A percentile compares a stretch with the other conserved stretches of the same genome.
Evolutionary conservation across 2,329 filamentous ascomycete genomes (phyloP).

Genomic region (Onygena corvina): DNA sequence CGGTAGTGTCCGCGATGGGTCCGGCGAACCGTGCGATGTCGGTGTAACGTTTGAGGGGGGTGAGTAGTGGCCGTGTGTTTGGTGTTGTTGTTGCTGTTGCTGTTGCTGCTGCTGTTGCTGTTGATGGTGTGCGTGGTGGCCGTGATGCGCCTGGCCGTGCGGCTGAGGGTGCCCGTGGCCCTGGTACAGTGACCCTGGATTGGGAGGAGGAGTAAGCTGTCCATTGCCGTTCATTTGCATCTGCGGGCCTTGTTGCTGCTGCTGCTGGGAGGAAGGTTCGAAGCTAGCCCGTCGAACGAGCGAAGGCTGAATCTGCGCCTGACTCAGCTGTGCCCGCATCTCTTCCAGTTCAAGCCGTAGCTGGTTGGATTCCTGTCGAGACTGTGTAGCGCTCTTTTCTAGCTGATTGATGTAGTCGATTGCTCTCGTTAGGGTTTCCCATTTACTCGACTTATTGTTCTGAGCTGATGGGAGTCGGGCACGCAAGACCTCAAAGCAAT

Average conservation of each 20-base stretch:
- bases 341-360: slow-evolving; percentile 29
- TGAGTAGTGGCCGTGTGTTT: slow-evolving; percentile 28
- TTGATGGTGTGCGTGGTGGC: slow-evolving; percentile 14
- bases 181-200: not conserved
- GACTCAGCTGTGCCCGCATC: slow-evolving; percentile 15
- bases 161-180: slow-evolving; percentile 7
- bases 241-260: slow-evolving; percentile 2
- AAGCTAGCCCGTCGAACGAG: not conserved
- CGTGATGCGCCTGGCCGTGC: not conserved
- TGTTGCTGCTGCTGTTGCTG: too few relatives aligned
- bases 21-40: slow-evolving; percentile 25
- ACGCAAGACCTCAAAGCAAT: slow-evolving; percentile 39
- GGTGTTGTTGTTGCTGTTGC: slow-evolving; percentile 19
- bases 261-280: not conserved
- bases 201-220: not conserved
- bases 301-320: not conserved
- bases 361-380: slow-evolving; percentile 29
- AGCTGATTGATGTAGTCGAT: slow-evolving; percentile 39
- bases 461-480: slow-evolving; percentile 35
- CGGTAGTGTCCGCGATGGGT: slow-evolving; percentile 37
- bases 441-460: slow-evolving; percentile 42
- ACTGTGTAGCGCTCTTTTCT: slow-evolving; percentile 30
- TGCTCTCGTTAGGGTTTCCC: slow-evolving; percentile 40
- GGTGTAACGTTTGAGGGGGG: slow-evolving; percentile 21
- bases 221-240: slow-evolving; percentile 1